These are phyloP conservation scores for Fusarium sp. DNA, from an alignment of 2,329 filamentous ascomycete genomes.

Conservation along the genomic window DNA sequence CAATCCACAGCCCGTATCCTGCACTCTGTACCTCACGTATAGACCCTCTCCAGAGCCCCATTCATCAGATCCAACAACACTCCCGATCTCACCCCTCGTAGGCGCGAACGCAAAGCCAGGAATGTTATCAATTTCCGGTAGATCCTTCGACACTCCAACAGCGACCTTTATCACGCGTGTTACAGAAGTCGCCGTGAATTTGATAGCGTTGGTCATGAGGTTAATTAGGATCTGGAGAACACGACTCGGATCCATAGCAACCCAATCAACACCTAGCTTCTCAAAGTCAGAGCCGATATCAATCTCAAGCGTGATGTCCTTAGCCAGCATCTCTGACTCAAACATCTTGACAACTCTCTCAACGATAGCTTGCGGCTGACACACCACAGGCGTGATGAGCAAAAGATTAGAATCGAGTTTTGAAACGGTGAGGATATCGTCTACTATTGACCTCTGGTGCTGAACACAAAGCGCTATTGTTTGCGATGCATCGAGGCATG, in stretches of 20 bases:
- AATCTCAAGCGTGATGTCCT: constrained; percentile 71
- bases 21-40: constrained; percentile 62
- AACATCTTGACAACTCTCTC: constrained; percentile 77
- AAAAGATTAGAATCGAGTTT: constrained; percentile 80
- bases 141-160: constrained; percentile 54
- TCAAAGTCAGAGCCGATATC: constrained; percentile 67
- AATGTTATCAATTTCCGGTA: neutral
- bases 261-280: constrained; percentile 67
- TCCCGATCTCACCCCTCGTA: neutral
- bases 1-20: constrained; percentile 72
- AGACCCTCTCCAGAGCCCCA: constrained; percentile 48
- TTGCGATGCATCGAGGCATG: constrained; percentile 74
- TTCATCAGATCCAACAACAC: constrained; percentile 37
- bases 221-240: constrained; percentile 84
- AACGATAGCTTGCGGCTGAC: constrained; percentile 71
- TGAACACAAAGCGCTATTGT: constrained; percentile 79
- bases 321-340: constrained; percentile 73
- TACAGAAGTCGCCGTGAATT: constrained; percentile 67
- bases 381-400: constrained; percentile 72
- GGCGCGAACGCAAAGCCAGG: constrained; percentile 24
- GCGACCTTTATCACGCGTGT: constrained; percentile 57
- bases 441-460: constrained; percentile 79
- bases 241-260: constrained; percentile 74
- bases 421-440: constrained; percentile 75
- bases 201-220: constrained; percentile 80